These are phyloP conservation scores for Trichoderma polysporum DNA, from an alignment of 2,329 filamentous ascomycete genomes.

Conservation along the genomic window DNA sequence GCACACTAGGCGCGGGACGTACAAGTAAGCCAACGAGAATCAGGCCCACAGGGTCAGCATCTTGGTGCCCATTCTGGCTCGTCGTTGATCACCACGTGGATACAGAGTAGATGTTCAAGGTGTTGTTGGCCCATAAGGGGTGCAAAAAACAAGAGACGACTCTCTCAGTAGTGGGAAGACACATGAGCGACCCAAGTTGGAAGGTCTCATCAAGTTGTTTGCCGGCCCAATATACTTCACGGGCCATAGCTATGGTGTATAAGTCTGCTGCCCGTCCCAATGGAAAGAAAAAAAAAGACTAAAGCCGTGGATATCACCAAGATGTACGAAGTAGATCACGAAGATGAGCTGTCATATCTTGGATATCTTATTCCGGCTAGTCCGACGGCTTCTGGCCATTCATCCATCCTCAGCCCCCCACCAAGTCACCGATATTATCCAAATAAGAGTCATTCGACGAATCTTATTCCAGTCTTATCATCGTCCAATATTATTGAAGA, in stretches of 20 bases:
- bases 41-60: not conserved
- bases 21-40: not conserved
- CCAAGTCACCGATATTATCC: too few relatives aligned
- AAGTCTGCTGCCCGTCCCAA: conserved; percentile 35
- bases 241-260: conserved; percentile 36
- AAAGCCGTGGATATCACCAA: conserved; percentile 34
- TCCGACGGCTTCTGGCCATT: too few relatives aligned
- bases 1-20: not conserved
- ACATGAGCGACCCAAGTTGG: conserved; percentile 25
- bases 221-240: conserved; percentile 40
- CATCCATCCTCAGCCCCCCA: too few relatives aligned
- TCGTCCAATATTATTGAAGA: too few relatives aligned
- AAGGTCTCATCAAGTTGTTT: conserved; percentile 32
- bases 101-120: too few relatives aligned
- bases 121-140: too few relatives aligned
- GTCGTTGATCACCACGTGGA: not conserved
- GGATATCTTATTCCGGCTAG: too few relatives aligned
- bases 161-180: not conserved
- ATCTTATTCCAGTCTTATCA: too few relatives aligned
- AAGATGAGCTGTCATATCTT: too few relatives aligned
- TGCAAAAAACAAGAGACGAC: too few relatives aligned
- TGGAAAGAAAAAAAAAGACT: conserved; percentile 33
- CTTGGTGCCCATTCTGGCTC: not conserved
- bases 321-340: too few relatives aligned
- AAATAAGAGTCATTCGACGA: too few relatives aligned